Conservation (phyloP, 1,139 yeast species). For the Casaregolazyma suthepensis region DNA sequence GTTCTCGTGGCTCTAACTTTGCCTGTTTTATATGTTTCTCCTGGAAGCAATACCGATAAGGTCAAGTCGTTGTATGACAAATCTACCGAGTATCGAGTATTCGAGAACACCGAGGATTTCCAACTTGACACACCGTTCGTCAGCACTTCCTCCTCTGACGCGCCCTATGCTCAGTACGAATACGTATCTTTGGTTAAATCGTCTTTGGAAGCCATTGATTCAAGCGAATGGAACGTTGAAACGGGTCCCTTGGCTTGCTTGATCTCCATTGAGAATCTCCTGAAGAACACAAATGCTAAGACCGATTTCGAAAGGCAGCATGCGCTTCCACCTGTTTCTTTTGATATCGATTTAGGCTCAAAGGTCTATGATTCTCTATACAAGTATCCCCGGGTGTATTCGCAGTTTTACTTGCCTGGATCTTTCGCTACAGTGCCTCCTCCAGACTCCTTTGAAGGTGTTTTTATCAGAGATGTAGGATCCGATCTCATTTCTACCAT, state of each 20-base stretch:
- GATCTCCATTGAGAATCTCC: constrained; percentile 16
- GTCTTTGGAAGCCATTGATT: constrained; percentile 32
- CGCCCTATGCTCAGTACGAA: constrained; percentile 51
- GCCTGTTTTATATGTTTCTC: constrained; percentile 37
- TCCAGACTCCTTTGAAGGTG: constrained; percentile 50
- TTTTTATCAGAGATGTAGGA: constrained; percentile 68
- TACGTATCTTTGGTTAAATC: constrained; percentile 49
- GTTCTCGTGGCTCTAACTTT: constrained; percentile 58
- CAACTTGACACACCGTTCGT: constrained; percentile 37
- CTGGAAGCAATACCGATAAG: constrained; percentile 6
- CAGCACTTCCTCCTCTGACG: constrained; percentile 9
- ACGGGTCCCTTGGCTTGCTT: constrained; percentile 10
- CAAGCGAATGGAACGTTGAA: constrained; percentile 19
- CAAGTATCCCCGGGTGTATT: constrained; percentile 4
- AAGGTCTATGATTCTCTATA: constrained; percentile 18
- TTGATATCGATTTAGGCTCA: constrained; percentile 22
- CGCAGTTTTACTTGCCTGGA: constrained; percentile 46
- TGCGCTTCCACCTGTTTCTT: constrained; percentile 37
- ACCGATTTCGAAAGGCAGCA: constrained; percentile 25
- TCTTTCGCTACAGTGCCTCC: constrained; percentile 70
- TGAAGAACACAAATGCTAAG: constrained; percentile 10
- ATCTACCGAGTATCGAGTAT: constrained; percentile 18
- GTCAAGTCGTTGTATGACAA: constrained; percentile 15
- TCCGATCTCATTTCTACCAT: constrained; percentile 70
- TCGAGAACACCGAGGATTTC: constrained; percentile 12